A percentile compares a stretch with the other conserved stretches of the same genome.
Conservation (phyloP, 2,329 filamentous ascomycete genomes). For the Cercospora sp. region DNA sequence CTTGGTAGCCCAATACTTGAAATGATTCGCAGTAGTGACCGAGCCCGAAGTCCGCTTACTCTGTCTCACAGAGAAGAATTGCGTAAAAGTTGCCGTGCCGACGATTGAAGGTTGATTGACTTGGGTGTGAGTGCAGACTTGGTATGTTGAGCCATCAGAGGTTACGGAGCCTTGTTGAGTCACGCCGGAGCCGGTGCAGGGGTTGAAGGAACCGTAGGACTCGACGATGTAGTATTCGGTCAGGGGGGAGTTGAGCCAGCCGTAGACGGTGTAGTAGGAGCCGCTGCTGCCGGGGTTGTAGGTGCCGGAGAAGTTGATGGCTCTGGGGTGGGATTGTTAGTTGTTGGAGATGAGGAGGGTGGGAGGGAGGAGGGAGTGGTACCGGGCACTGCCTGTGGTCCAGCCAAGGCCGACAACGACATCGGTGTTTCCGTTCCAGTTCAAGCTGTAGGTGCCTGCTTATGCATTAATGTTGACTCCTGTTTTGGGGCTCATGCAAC, state of each 20-base stretch:
- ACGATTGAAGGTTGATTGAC: constrained; percentile 49
- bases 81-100: constrained; percentile 55
- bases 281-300: constrained; percentile 39
- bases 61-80: constrained; percentile 56
- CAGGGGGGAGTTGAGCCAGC: constrained; percentile 55
- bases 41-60: constrained; percentile 54
- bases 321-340: constrained; percentile 8
- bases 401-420: constrained; percentile 60
- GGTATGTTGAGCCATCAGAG: constrained; percentile 55
- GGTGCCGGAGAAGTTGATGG: constrained; percentile 28
- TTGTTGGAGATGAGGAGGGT: too few species aligned
- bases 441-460: constrained; percentile 50
- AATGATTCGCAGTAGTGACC: constrained; percentile 54
- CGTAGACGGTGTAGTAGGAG: constrained; percentile 58
- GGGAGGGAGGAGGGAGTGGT: neutral
- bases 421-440: constrained; percentile 49
- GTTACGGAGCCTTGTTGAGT: constrained; percentile 54
- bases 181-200: constrained; percentile 43
- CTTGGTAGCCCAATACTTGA: constrained; percentile 51
- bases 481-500: neutral
- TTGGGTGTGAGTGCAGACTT: constrained; percentile 53
- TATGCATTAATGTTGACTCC: neutral
- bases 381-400: constrained; percentile 37
- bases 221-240: constrained; percentile 59
- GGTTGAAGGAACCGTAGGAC: constrained; percentile 51